Conservation (phyloP, 345 rosid species). For the Hibiscus tridactylites region DNA sequence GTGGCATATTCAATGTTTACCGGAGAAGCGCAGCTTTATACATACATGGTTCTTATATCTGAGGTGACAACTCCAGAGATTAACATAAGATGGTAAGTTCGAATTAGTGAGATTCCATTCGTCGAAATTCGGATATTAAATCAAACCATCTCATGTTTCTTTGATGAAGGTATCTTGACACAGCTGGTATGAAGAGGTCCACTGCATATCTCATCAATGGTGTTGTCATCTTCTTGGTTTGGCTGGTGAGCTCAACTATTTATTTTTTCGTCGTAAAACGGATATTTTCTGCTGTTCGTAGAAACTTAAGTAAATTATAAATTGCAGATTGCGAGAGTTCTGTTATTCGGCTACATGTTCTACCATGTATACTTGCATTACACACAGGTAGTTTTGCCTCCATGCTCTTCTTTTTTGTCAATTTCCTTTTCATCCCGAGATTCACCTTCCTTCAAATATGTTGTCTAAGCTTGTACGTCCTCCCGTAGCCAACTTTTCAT, state of each 20-base stretch:
- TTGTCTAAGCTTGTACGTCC: neutral
- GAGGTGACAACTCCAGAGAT: slow-evolving; percentile 87
- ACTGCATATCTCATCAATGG: slow-evolving; percentile 70
- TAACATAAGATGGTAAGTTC: slow-evolving; percentile 76
- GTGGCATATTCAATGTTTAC: slow-evolving; percentile 68
- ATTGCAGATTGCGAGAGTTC: slow-evolving; percentile 72
- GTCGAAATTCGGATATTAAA: neutral
- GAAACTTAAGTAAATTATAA: neutral
- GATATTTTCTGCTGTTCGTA: neutral
- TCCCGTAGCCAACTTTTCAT: neutral
- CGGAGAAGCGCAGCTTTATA: slow-evolving; percentile 74
- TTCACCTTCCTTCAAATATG: neutral
- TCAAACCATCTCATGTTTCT: slow-evolving; percentile 12
- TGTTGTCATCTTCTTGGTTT: slow-evolving; percentile 53
- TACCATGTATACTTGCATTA: slow-evolving; percentile 64
- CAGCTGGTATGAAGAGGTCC: slow-evolving; percentile 75
- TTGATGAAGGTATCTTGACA: slow-evolving; percentile 61
- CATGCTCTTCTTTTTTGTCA: neutral
- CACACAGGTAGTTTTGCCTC: slow-evolving; percentile 49
- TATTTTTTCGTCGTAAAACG: neutral
- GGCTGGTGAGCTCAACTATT: slow-evolving; percentile 59
- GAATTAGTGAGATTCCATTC: neutral
- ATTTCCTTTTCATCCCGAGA: neutral
- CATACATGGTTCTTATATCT: slow-evolving; percentile 73
- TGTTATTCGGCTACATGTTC: slow-evolving; percentile 68